Evolutionary conservation across 495 filamentous ascomycete species (phyloP), one percentile per base, ranked within the genome.

Genomic region (Lasiosphaeria miniovina): DNA sequence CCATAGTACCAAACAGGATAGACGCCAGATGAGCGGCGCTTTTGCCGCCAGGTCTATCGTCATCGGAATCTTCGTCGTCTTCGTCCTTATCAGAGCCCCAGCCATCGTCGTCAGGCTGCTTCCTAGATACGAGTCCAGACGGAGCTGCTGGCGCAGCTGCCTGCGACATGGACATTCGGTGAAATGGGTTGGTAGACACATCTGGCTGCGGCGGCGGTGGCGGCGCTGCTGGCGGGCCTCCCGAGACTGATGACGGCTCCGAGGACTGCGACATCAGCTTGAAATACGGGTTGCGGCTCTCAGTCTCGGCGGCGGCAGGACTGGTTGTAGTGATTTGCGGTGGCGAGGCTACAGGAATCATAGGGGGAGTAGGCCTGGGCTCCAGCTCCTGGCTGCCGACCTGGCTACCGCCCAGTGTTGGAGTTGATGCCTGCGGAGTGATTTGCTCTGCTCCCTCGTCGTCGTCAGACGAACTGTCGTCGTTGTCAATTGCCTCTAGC

Each of bases 1-100:
- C 94, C 94, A 98, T 98, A 53, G 93, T 96, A 57, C 94, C 93
- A 73, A 98, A 98, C 36, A 98, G 83, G 60, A 92, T 94, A 40
- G 89, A 92, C 15, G 94, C 94, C 38, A 98, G 86, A 59, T 95
- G 89, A 61, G 93, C 93, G 49, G 94, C 93, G 62, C 86, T 91
- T 56, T 87, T 84, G 35, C 89, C 90, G 50, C 84, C 87, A 10
- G 89, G 85, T 11, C 86, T 86, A 32, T 89, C 87, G 55, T 90
- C 86, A 54, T 86, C 84, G 33, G 79, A 82, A 15, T 77, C 77
- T 41, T 90, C 89, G 15, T 86, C 85, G 17, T 90, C 87, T 45
- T 90, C 88, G 45, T 90, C 89, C 65, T 86, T 83, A 50, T 91
- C 91, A 12, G 88, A 90, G 36, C 90, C 93, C 94, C 94, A 97